These are phyloP conservation scores for Mortierella hygrophila DNA, from an alignment of 192 early-diverging fungal species.

Conservation along the genomic window DNA sequence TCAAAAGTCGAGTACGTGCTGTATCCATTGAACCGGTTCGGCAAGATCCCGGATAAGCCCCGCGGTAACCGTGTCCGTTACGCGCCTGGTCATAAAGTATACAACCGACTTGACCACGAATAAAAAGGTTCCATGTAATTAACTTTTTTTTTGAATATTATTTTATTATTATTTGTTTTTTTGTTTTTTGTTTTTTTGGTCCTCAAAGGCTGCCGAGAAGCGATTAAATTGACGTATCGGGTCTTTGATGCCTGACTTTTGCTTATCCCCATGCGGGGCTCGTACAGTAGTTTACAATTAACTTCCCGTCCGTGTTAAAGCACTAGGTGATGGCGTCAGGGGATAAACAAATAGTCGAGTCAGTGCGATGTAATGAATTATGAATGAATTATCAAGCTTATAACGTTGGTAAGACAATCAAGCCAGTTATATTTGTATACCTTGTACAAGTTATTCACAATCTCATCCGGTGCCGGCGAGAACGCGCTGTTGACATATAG, in stretches of 20 bases:
- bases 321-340: constrained; percentile 67
- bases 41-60: constrained; percentile 56
- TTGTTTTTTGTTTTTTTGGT: neutral
- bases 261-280: constrained; percentile 90
- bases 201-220: neutral
- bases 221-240: neutral
- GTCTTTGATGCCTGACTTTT: neutral
- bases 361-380: neutral
- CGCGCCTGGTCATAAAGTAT: constrained; percentile 45
- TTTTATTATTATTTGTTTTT: constrained; percentile 12
- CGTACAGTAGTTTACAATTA: constrained; percentile 94
- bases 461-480: constrained; percentile 93
- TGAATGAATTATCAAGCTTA: neutral
- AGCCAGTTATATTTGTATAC: constrained; percentile 53
- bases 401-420: neutral
- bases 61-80: constrained; percentile 27
- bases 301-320: constrained; percentile 83
- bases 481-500: constrained; percentile 96
- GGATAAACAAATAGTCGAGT: neutral
- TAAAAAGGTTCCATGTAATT: neutral
- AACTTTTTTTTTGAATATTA: neutral
- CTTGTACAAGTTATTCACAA: constrained; percentile 83
- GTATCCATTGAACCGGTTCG: constrained; percentile 79
- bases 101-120: constrained; percentile 30
- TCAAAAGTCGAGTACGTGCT: constrained; percentile 70